These are phyloP conservation scores for Mucor lusitanicus DNA, from an alignment of 371 early-diverging fungal genomes.

Conservation along the genomic window DNA sequence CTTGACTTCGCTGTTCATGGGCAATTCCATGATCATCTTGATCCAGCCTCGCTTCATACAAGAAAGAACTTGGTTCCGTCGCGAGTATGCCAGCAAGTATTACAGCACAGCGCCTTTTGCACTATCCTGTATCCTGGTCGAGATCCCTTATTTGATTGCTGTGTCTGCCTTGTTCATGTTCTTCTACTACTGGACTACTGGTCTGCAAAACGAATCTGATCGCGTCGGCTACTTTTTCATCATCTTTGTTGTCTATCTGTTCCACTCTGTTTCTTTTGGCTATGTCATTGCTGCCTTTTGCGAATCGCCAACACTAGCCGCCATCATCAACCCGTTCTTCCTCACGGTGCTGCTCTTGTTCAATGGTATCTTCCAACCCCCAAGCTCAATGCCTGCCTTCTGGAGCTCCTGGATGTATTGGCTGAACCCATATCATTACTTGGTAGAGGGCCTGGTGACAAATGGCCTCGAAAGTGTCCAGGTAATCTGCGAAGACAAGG, in stretches of 20 bases:
- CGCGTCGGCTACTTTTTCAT: conserved; percentile 59
- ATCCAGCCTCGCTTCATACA: conserved; percentile 75
- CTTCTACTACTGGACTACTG: conserved; percentile 66
- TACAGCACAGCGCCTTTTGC: conserved; percentile 71
- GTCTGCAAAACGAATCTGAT: conserved; percentile 45
- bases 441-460: conserved; percentile 67
- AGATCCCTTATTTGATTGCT: conserved; percentile 60
- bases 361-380: conserved; percentile 64
- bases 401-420: conserved; percentile 75
- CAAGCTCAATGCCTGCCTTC: conserved; percentile 61
- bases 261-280: conserved; percentile 64
- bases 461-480: conserved; percentile 55
- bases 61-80: conserved; percentile 69
- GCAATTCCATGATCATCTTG: conserved; percentile 67
- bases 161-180: conserved; percentile 59
- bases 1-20: conserved; percentile 68
- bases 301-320: conserved; percentile 58
- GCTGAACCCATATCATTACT: conserved; percentile 68
- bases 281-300: conserved; percentile 63
- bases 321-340: conserved; percentile 65
- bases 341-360: conserved; percentile 61
- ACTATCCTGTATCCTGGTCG: conserved; percentile 53
- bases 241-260: conserved; percentile 49
- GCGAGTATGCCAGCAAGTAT: conserved; percentile 73
- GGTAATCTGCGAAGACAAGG: conserved; percentile 47